Conservation (phyloP, 257 asterid genomes). For the Nicotiana tomentosiformis region DNA sequence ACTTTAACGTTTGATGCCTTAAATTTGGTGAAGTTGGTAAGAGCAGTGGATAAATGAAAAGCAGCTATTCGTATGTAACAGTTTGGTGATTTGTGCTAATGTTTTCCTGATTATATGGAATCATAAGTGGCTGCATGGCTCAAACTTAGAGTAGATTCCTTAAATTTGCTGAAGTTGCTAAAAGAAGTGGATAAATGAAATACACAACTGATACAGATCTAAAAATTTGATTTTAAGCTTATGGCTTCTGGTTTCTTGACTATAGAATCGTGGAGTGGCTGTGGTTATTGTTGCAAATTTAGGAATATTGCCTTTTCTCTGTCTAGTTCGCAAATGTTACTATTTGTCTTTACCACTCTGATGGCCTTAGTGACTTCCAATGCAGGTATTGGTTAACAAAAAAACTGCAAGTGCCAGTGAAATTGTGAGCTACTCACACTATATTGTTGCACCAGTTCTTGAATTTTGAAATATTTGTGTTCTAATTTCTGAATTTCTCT, state of each 20-base stretch:
- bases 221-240: neutral
- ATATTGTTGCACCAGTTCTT: conserved; percentile 6
- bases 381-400: conserved; percentile 95
- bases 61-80: neutral
- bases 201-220: neutral
- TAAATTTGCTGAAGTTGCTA: conserved; percentile 2
- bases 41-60: neutral
- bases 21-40: neutral
- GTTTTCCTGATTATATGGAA: neutral
- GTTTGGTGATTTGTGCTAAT: neutral
- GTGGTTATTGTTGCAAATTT: neutral
- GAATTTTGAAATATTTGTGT: conserved; percentile 3
- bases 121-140: neutral
- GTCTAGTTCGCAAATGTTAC: neutral
- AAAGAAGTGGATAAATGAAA: neutral
- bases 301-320: neutral
- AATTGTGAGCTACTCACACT: conserved; percentile 65
- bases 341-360: neutral
- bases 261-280: neutral
- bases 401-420: conserved; percentile 99
- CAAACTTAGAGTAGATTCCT: neutral
- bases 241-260: neutral
- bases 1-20: neutral
- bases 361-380: conserved; percentile 6
- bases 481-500: conserved; percentile 17